phyloP scores from a whole-genome alignment of 2,329 filamentous ascomycete genomes.

The Microdochium paspali region DNA sequence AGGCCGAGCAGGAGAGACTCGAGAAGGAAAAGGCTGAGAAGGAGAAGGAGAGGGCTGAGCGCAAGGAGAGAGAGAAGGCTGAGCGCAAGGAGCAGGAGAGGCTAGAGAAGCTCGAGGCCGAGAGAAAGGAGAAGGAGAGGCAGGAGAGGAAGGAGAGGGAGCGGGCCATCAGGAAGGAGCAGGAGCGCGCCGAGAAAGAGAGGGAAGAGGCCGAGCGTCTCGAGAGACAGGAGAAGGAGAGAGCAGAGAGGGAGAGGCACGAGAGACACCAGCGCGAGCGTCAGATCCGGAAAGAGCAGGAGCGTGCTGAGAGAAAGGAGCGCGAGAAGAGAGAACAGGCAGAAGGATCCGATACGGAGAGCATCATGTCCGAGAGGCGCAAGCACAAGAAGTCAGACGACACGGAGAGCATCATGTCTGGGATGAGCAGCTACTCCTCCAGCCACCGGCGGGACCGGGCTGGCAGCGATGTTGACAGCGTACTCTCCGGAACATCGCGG shows the following conservation, averaged over 20 bases:
- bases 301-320: neutral
- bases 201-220: neutral
- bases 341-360: neutral
- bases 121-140: neutral
- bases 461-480: neutral
- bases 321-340: neutral
- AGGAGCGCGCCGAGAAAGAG: conserved; percentile 36
- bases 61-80: neutral
- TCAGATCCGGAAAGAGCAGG: neutral
- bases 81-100: neutral
- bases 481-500: neutral
- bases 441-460: neutral
- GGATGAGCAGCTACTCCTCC: neutral
- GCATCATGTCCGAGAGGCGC: conserved; percentile 1
- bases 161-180: neutral
- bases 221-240: neutral
- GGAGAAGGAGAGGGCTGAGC: neutral
- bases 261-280: neutral
- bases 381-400: neutral
- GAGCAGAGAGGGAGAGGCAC: neutral
- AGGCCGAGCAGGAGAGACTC: conserved; percentile 24
- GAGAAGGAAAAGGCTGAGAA: neutral
- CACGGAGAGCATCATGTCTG: conserved; percentile 1
- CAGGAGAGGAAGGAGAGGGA: neutral
- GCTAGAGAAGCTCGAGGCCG: neutral